phyloP scores from a whole-genome alignment of 148 eudicot genomes.

The Rhododendron kiyosumense region DNA sequence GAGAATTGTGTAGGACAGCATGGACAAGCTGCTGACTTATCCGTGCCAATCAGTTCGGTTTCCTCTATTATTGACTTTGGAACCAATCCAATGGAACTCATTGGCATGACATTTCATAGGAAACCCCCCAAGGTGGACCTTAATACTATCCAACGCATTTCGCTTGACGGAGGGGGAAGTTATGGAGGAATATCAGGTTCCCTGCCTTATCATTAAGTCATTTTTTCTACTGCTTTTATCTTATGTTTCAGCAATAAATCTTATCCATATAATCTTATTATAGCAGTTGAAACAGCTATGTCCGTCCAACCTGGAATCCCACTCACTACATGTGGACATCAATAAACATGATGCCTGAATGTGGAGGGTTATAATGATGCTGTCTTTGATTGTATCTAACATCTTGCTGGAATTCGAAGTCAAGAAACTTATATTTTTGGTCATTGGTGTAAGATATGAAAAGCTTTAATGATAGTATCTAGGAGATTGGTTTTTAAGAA shows the following conservation, averaged over 20 bases:
- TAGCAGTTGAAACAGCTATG: neutral
- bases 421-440: neutral
- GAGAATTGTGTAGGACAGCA: slow-evolving; percentile 17
- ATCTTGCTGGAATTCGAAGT: neutral
- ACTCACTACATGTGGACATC: neutral
- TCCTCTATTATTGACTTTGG: slow-evolving; percentile 15
- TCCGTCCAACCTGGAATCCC: neutral
- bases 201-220: neutral
- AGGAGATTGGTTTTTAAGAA: neutral
- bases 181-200: slow-evolving; percentile 37
- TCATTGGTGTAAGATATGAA: neutral
- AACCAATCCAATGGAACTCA: slow-evolving; percentile 20
- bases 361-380: neutral
- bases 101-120: slow-evolving; percentile 47
- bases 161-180: slow-evolving; percentile 17
- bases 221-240: neutral
- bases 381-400: slow-evolving; percentile 3
- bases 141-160: neutral
- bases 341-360: neutral
- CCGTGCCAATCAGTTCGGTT: slow-evolving; percentile 7
- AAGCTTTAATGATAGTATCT: neutral
- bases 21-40: neutral
- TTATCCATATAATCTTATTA: neutral
- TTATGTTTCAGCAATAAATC: neutral
- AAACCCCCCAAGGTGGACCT: slow-evolving; percentile 48